Evolutionary conservation across 2,329 filamentous ascomycete genomes (phyloP).

Genomic region (Colletotrichum kahawae): DNA sequence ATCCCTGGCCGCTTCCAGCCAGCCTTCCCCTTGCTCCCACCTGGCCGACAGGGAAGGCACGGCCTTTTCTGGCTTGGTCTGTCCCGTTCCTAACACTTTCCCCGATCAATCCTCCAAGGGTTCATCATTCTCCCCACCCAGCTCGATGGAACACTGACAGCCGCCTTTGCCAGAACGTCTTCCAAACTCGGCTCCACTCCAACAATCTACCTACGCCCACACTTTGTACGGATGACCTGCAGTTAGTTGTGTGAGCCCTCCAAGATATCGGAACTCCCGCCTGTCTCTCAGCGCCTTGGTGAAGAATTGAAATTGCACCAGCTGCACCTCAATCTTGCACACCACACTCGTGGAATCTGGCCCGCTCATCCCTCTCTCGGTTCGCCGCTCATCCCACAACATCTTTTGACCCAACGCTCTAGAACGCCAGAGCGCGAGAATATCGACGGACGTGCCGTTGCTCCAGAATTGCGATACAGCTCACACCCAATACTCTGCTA

Average conservation of each 20-base stretch:
- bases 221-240: not conserved
- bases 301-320: constrained; percentile 13
- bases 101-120: constrained; percentile 19
- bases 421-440: not conserved
- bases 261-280: not conserved
- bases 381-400: not conserved
- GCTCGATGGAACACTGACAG: constrained; percentile 7
- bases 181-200: not conserved
- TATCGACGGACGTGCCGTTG: not conserved
- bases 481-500: not conserved
- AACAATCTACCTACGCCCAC: not conserved
- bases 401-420: not conserved
- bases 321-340: constrained; percentile 8
- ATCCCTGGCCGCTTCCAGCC: constrained; percentile 14
- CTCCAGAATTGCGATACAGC: not conserved
- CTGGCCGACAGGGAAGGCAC: constrained; percentile 10
- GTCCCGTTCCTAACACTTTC: constrained; percentile 6
- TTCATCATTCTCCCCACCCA: constrained; percentile 10
- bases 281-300: not conserved
- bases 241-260: not conserved
- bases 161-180: constrained; percentile 11
- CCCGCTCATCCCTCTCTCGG: constrained; percentile 6
- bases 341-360: not conserved
- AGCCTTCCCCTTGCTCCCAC: constrained; percentile 14
- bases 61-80: constrained; percentile 6